Percentiles rank a stretch among this genome's conserved stretches.
Evolutionary conservation across 108 stramenopile species (phyloP).

Genomic region (Mediolabrus comicus): DNA sequence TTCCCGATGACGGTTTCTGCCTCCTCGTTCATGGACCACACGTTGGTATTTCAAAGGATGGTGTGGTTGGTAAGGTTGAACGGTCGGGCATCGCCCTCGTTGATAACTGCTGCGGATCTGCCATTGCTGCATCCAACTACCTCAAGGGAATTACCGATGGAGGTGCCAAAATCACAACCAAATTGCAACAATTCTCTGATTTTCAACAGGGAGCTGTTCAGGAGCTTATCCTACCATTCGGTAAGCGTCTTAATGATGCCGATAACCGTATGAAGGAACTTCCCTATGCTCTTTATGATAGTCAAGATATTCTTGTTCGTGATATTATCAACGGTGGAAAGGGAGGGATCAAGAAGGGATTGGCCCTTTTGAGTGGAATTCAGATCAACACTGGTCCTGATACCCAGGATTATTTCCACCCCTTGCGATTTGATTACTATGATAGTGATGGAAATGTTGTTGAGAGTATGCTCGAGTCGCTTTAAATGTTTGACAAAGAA

Average conservation of each 20-base stretch:
- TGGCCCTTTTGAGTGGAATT: conserved; percentile 36
- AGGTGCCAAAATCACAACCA: background rate
- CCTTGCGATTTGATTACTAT: conserved; percentile 26
- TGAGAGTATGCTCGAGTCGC: conserved; percentile 6
- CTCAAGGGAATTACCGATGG: conserved; percentile 18
- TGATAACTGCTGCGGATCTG: conserved; percentile 62
- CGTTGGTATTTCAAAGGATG: conserved; percentile 55
- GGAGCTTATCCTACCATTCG: too few species aligned
- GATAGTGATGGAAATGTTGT: conserved; percentile 15
- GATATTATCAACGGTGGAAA: conserved; percentile 3
- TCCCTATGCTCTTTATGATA: conserved; percentile 55
- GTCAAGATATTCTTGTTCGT: conserved; percentile 19
- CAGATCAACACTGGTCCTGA: conserved; percentile 34
- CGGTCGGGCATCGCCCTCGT: conserved; percentile 45
- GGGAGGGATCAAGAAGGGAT: conserved; percentile 13
- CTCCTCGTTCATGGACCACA: conserved; percentile 70
- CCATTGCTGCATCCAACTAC: conserved; percentile 52
- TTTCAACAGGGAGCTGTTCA: conserved; percentile 57
- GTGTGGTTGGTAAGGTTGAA: conserved; percentile 64
- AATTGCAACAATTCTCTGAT: conserved; percentile 33
- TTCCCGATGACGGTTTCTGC: conserved; percentile 61
- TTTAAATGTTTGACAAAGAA: too few species aligned
- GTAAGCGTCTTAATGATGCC: conserved; percentile 36
- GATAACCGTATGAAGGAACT: conserved; percentile 53
- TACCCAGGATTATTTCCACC: conserved; percentile 28